Percentiles rank a stretch among this genome's conserved stretches.
Conservation (phyloP, 805 yeast species). For the Grigorovia transvaalensis region DNA sequence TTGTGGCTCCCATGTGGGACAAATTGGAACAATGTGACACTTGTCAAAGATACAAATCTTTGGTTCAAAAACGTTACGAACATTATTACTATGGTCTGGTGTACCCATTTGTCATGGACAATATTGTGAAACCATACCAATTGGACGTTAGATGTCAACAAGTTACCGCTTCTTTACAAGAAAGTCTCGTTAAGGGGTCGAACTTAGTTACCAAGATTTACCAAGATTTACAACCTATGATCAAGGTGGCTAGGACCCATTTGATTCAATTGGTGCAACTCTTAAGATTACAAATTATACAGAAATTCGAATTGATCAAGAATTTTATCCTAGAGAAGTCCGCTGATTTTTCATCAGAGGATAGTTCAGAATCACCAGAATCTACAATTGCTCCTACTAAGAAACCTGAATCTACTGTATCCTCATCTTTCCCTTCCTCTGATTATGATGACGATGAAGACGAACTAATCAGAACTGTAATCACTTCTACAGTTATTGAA, state of each 20-base stretch:
- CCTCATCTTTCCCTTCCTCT: too few relatives aligned
- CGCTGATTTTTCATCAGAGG: background rate
- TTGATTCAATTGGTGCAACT: background rate
- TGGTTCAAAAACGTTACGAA: background rate
- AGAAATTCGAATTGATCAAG: background rate
- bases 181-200: background rate
- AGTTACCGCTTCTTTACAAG: background rate
- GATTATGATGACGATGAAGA: constrained; percentile 2
- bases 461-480: constrained; percentile 3
- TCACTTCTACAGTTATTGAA: constrained; percentile 7
- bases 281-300: background rate
- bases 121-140: background rate
- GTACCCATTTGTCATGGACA: constrained; percentile 4
- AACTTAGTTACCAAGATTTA: background rate
- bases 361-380: background rate
- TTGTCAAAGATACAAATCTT: background rate
- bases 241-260: background rate
- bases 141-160: background rate
- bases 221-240: background rate
- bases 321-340: background rate
- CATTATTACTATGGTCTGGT: constrained; percentile 9
- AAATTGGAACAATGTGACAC: background rate
- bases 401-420: constrained; percentile 2
- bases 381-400: background rate
- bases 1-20: background rate